Evolutionary conservation across 2,329 filamentous ascomycete genomes (phyloP).

Genomic region (Hypoxylon sp.): DNA sequence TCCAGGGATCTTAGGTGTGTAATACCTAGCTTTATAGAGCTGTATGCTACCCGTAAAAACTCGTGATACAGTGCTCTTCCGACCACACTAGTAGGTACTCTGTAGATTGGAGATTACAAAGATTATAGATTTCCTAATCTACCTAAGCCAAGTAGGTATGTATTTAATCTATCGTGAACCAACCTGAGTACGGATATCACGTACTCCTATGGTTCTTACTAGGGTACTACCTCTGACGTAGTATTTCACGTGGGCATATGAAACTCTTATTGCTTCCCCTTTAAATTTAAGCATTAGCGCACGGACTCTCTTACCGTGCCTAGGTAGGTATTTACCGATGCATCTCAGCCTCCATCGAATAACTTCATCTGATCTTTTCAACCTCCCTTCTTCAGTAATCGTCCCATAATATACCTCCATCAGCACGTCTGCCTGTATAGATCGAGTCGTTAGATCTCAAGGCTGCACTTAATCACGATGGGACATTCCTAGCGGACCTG

Average conservation of each 20-base stretch:
- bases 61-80: neutral
- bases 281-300: conserved; percentile 37
- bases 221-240: conserved; percentile 14
- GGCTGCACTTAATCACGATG: neutral
- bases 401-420: neutral
- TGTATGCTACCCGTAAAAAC: neutral
- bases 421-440: neutral
- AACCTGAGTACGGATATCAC: neutral
- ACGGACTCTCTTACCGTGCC: conserved; percentile 19
- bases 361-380: conserved; percentile 15
- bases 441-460: neutral
- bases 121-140: neutral
- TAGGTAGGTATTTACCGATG: neutral
- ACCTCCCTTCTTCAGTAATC: neutral
- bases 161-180: conserved; percentile 2
- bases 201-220: neutral
- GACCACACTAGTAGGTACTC: neutral
- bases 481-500: neutral
- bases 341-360: conserved; percentile 13
- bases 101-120: neutral
- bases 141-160: neutral
- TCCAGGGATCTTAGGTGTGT: neutral
- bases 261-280: conserved; percentile 15
- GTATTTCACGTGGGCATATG: conserved; percentile 37
- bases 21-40: neutral